Evolutionary conservation across 371 early-diverging fungal species (phyloP), one percentile per base, ranked within the genome.

Genomic region (Mortierella sp.): DNA sequence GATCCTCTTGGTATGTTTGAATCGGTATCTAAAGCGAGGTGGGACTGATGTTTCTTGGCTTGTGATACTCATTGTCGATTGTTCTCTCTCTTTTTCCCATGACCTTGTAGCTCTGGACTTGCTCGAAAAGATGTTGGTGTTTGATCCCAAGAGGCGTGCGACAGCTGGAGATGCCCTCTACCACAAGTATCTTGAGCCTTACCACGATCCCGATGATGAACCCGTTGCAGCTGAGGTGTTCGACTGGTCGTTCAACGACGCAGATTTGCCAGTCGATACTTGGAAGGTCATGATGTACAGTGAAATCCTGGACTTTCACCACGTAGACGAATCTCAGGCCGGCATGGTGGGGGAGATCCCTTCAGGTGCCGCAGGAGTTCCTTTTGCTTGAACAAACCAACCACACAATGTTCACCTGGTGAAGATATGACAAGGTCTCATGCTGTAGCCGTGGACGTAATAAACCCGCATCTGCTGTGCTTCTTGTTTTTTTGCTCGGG

Each of bases 191-290:
- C 89, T 99, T 53, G 94, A 91, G 64, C 92, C 93, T 22, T 97
- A 96, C 79, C 97, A 97, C 79, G 98, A 98, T 68, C 91, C 88
- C 27, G 86, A 91, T n/a, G 97, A 98, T 73, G 98, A 97, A 71
- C 94, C 93, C 17, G 83, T 81, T 19, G 94, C 95, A 25, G 89
- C 86, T 5, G 86, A 86, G 56, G 84, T 83, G 65, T 97, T 97
- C 72, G 96, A 97, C 81, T 97, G 97, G 97, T 94, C 95, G 1
- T 96, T 96, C 81, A 94, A 92, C 53, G 95, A 95, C 62, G 92
- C 93, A 2, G 95, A 97, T 60, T 76, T 95, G 68, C 89, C 94
- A 7, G 86, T 93, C 13, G 95, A 94, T 57, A 89, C 91, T 63
- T 95, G 96, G 96, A 93, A 92, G 79, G 87, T 89, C 24, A 87